Base-by-base conservation (phyloP, 331 rosid genomes). In the Malus hybrid region DNA sequence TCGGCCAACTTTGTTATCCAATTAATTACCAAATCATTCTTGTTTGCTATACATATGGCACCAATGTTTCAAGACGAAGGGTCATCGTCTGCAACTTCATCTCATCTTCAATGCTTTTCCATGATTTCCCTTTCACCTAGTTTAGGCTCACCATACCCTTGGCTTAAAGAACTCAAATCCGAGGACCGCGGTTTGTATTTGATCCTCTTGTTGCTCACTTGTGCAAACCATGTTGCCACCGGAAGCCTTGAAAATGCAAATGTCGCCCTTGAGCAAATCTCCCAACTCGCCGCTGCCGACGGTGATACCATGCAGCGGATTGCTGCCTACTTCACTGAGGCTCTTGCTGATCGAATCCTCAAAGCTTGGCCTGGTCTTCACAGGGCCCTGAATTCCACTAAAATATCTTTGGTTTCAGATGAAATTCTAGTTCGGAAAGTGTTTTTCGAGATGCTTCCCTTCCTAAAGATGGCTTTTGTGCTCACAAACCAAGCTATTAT, bases 301-400 rank as follows among this genome's bases (percentile, higher is more conserved):
- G 98, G 98, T 0, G 97, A 93, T 70, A 90, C 98, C 18, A 91
- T 91, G 98, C 96, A 93, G 85, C 88, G 98, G 22, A 91, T 93
- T 3, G 88, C 97, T 1, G 88, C 91, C 0, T 91, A 91, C 75
- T 93, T 93, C n/a, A 83, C 92, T 0, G 92, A 93, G 86, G 93
- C 97, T 44, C 93, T 93, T 6, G 96, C 93, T 0, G 91, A 90
- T 67, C 81, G 97, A 62, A 88, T 91, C 80, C 91, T 93, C 28
- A 91, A 91, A 66, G 10, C 85, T 34, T 93, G 93, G 97, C 90
- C 93, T 34, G 93, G 98, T 66, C 84, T 93, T 34, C 88, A 93
- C 74, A 89, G 79, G 80, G 97, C 97, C 61, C 87, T 91, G 28
- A 86, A 91, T 81, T 86, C 97, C 20, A 91, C 98, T 1, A 86